Conservation (phyloP, 306 rosid genomes). For the peach (Prunus persica) region Prunus_persica_NCBIv2 NC_034012.1:12675001-12675500, state of each 20-base stretch:
- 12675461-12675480: neutral
- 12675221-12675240: neutral
- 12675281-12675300: neutral
- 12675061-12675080: neutral
- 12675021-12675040: neutral
- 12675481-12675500: neutral
- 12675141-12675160: neutral
- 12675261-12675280: neutral
- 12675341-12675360: neutral
- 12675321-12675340: neutral
- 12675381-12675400: neutral
- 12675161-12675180: neutral
- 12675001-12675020: neutral
- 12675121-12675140: neutral
- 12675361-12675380: neutral
- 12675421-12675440: neutral
- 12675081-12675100: neutral
- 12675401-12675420: neutral
- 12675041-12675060: neutral
- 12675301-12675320: neutral
- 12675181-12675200: neutral
- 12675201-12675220: neutral
- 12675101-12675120: neutral
- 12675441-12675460: neutral
- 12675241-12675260: neutral